Base-by-base conservation (phyloP, 805 yeast genomes). In the Candida nanaspora region DNA sequence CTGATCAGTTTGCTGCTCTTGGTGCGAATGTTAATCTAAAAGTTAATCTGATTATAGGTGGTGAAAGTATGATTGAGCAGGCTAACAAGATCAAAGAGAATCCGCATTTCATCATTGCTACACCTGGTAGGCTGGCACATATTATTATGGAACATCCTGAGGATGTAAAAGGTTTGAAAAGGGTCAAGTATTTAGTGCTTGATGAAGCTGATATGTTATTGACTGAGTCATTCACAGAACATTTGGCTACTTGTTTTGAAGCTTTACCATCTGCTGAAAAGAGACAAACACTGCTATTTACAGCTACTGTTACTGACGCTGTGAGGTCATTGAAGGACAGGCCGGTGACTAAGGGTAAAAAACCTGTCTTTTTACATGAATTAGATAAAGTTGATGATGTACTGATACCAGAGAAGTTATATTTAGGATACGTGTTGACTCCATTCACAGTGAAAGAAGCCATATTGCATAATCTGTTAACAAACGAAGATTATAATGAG, bases 131-230 rank as follows among this genome's bases (percentile, higher is more conserved):
- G 55, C 65, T 93, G 45, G 98, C 98, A 0, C 97, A 91, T 61
- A 80, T 93, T 16, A 62, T 82, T 46, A 77, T 80, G 52, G 84
- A 93, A 57, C 96, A 96, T 15, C 94, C 84, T 43, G 97, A 93
- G 46, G 85, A 94, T 4, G 69, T 83, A 0, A 69, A 76, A 30
- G 96, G 96, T 0, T 66, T 93, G 37, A 77, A 81, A 50, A 70
- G 94, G 49, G 82, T 84, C 15, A 80, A 82, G 56, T 93, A 70
- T 55, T 66, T 93, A 40, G 98, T 93, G 2, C 66, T 93, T 2
- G 98, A 93, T 69, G 98, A 91, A 66, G 98, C 98, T 1, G 98
- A 93, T 70, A 74, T 96, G 46, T 65, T 93, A 25, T 72, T 93
- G 47, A 86, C 93, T 35, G 78, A 80, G 41, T 83, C 94, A 36